phyloP scores from a whole-genome alignment of 1,139 yeast genomes.

The Suhomyces wounanorum region DNA sequence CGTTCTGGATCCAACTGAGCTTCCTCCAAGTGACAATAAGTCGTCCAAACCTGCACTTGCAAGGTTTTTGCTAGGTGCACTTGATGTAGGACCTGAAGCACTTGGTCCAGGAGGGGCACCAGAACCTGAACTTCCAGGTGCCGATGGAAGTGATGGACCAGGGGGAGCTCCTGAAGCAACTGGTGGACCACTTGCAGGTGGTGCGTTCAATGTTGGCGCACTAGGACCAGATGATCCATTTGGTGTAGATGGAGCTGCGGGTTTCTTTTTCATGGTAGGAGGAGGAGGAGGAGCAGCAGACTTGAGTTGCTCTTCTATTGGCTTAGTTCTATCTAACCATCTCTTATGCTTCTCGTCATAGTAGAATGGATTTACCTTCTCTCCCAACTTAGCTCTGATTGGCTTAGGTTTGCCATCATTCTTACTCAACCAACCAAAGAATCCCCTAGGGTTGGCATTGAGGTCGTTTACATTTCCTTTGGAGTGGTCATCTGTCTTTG shows the following conservation, averaged over 20 bases:
- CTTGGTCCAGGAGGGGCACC: not conserved
- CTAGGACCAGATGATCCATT: conserved; percentile 3
- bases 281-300: conserved; percentile 75
- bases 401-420: conserved; percentile 71
- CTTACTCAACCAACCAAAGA: conserved; percentile 53
- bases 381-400: conserved; percentile 83
- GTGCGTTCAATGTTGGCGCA: conserved; percentile 15
- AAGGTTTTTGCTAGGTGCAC: conserved; percentile 24
- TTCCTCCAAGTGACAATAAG: conserved; percentile 51
- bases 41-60: conserved; percentile 68
- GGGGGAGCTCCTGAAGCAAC: not conserved
- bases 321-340: conserved; percentile 78
- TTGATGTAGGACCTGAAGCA: conserved; percentile 11
- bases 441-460: conserved; percentile 27
- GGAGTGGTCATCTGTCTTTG: conserved; percentile 11
- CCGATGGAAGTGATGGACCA: conserved; percentile 13
- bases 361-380: conserved; percentile 53
- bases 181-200: not conserved
- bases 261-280: conserved; percentile 48
- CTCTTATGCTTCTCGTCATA: conserved; percentile 84
- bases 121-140: conserved; percentile 1
- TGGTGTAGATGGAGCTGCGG: not conserved
- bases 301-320: conserved; percentile 68
- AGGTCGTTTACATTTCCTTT: conserved; percentile 11
- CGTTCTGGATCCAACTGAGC: conserved; percentile 46